Percentiles rank a stretch among this genome's conserved stretches.
Conservation (phyloP, 805 yeast genomes). For the Hyphopichia homilentoma region DNA sequence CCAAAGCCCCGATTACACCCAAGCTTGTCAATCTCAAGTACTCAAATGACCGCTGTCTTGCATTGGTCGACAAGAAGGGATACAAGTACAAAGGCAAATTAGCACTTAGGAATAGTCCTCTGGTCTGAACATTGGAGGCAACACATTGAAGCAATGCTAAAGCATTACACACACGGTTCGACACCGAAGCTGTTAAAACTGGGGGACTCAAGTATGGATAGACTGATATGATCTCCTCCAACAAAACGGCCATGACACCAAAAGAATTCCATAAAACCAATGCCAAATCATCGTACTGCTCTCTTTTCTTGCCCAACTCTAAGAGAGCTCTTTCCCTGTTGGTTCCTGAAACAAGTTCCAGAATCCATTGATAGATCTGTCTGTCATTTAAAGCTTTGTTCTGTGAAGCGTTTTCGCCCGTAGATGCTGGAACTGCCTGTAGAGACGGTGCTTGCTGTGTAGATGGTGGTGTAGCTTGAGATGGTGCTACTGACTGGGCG, state of each 20-base stretch:
- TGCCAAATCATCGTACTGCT: slow-evolving; percentile 91
- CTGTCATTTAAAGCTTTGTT: slow-evolving; percentile 51
- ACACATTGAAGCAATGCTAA: slow-evolving; percentile 93
- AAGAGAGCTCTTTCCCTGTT: slow-evolving; percentile 89
- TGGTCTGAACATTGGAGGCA: slow-evolving; percentile 90
- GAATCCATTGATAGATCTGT: slow-evolving; percentile 84
- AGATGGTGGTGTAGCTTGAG: slow-evolving; percentile 1
- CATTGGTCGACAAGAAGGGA: slow-evolving; percentile 89
- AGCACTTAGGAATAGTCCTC: slow-evolving; percentile 79
- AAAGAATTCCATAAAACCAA: slow-evolving; percentile 91
- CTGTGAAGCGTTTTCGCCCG: neutral
- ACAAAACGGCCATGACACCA: slow-evolving; percentile 90
- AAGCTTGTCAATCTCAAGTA: slow-evolving; percentile 87
- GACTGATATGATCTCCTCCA: slow-evolving; percentile 86
- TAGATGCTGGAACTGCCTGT: neutral
- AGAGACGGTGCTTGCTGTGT: slow-evolving; percentile 6
- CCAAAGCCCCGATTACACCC: slow-evolving; percentile 96
- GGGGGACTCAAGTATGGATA: slow-evolving; percentile 91
- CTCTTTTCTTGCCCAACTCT: slow-evolving; percentile 91
- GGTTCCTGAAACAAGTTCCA: slow-evolving; percentile 85
- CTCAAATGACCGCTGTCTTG: slow-evolving; percentile 90
- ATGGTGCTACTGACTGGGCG: neutral
- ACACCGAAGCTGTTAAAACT: slow-evolving; percentile 74
- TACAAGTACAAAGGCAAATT: slow-evolving; percentile 89
- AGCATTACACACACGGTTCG: slow-evolving; percentile 94